Base-by-base conservation (phyloP, 805 yeast genomes). In the Candida piceae region DNA sequence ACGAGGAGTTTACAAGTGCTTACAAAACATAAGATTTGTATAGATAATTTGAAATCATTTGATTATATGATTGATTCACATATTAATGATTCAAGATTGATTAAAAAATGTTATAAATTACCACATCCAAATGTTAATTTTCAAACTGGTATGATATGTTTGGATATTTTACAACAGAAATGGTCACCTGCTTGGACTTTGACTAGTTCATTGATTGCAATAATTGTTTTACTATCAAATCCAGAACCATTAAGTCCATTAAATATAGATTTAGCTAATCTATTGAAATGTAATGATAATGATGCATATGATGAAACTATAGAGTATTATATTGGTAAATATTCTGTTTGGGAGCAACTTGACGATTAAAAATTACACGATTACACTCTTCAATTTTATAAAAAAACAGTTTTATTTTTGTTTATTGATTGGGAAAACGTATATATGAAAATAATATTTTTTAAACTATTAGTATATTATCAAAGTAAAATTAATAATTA, bases 131-230 rank as follows among this genome's bases (percentile, higher is more conserved):
- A 74, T 48, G 65, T 74, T 4, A 63, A 67, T 40, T 68, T 66
- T 42, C 36, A 66, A 30, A 69, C 78, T 1, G 90, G 90, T 1
- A 85, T 79, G 44, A 79, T 83, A 7, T 83, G 90, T 56, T 59
- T 83, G 5, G 85, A 81, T 52, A 76, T 82, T 8, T 58, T 83
- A 34, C 74, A 76, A 38, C 32, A 41, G 17, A 66, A 66, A 41
- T 83, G 89, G 89, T 71, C 84, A 0, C 89, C 90, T 0, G 85
- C 84, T 1, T 82, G 87, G 84, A 73, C 78, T 36, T 51, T 83
- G 31, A 58, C 70, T 32, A 64, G 76, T 38, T 63, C 76, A 5
- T 61, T 80, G 31, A 67, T 72, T 13, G 86, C 86, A 1, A 69
- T 82, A 2, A 51, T 78, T 22, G 60, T 74, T 53, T 63, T 83